Base-by-base conservation (phyloP, 2,329 filamentous ascomycete species). In the Aspergillus ruber region DNA sequence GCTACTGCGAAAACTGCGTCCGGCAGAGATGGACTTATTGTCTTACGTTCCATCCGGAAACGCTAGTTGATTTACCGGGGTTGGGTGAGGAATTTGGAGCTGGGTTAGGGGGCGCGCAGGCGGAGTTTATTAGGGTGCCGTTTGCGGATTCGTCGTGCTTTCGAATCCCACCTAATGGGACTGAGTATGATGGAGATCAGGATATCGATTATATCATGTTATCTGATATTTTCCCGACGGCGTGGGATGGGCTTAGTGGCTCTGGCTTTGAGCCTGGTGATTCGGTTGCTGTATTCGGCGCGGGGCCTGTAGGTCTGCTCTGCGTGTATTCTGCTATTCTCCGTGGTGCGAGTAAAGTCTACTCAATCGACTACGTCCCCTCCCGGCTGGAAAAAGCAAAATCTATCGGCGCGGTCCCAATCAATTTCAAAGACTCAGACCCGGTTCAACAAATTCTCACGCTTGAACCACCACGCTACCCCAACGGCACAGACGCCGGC, bases 21-120 rank as follows among this genome's bases (percentile, higher is more conserved):
- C 94, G 93, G 61, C 89, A 88, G 10, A 82, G 82, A 2, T 77
- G 82, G 44, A 90, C 88, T 3, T 79, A 86, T 1, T 89, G 81
- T 61, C 5, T 36, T n/a, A 36, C 17, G 6, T 18, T 36, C 4
- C 33, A n/a, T 9, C 23, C n/a, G 13, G 42, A 35, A 10, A 29
- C 25, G 4, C 4, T 29, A 1, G 2, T 29, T 42, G 8, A 18
- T 17, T 2, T n/a, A 10, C 10, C 40, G 62, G 66, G 82, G 54
- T 86, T 87, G 58, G 84, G 84, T 1, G 87, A 86, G 61, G 83
- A 74, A 47, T 88, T 95, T 62, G 90, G 86, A 0, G 89, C 88
- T 6, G 90, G 90, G 0, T 95, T 91, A 61, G 88, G 88, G 1
- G 88, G 90, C 42, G 89, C 88, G 0, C 90, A 95, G 67, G 42